These are phyloP conservation scores for Neurospora crassa DNA, from an alignment of 2,329 filamentous ascomycete genomes.

Conservation along the genomic window DNA sequence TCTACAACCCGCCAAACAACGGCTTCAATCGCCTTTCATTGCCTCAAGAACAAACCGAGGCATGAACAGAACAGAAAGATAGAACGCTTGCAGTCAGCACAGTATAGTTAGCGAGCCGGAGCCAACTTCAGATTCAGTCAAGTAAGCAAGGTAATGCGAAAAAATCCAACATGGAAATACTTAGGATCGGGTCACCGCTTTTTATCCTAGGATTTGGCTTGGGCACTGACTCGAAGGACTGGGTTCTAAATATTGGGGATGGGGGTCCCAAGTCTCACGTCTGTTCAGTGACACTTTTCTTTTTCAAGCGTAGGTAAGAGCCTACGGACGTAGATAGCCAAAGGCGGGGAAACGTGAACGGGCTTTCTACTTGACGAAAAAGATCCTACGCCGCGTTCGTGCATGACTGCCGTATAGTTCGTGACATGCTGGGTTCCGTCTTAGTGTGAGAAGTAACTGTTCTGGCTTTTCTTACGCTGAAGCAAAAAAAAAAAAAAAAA, in stretches of 20 bases:
- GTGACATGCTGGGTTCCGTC: background rate
- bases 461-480: too few relatives aligned
- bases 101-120: background rate
- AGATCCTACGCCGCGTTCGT: background rate
- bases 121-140: background rate
- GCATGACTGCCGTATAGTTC: background rate
- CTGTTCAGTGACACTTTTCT: background rate
- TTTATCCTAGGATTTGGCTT: background rate
- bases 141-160: background rate
- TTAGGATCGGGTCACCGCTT: background rate
- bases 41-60: background rate
- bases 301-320: background rate
- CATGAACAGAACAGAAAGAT: too few relatives aligned
- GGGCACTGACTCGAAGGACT: too few relatives aligned
- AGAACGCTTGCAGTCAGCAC: background rate
- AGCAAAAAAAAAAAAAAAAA: too few relatives aligned
- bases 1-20: background rate
- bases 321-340: background rate
- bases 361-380: background rate
- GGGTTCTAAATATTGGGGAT: background rate
- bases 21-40: background rate
- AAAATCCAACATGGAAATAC: background rate
- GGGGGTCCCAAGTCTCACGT: background rate
- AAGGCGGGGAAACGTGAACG: background rate
- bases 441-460: background rate